Conservation (phyloP, 1,284 basidiomycete genomes). For the Ustilago crameri region DNA sequence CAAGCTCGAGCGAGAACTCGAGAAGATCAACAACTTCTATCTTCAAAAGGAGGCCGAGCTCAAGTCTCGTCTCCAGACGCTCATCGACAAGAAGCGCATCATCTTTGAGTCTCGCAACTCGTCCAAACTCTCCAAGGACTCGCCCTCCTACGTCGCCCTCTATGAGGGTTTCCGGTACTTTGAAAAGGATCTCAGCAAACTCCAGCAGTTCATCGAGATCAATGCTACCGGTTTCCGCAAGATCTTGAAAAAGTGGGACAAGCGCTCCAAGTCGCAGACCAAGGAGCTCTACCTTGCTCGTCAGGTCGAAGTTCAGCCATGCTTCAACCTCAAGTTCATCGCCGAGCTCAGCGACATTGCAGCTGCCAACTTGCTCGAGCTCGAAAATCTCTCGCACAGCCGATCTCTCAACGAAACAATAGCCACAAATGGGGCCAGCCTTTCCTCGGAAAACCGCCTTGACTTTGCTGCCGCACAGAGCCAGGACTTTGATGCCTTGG, state of each 20-base stretch:
- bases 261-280: conserved; percentile 89
- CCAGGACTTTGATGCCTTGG: conserved; percentile 57
- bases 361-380: conserved; percentile 88
- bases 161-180: conserved; percentile 95
- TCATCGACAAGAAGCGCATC: conserved; percentile 90
- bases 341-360: conserved; percentile 95
- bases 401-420: conserved; percentile 33
- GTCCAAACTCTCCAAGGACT: conserved; percentile 59
- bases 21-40: conserved; percentile 99
- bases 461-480: conserved; percentile 64
- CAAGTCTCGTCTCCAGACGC: conserved; percentile 84
- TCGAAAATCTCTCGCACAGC: conserved; percentile 75
- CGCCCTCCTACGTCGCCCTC: conserved; percentile 72
- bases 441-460: conserved; percentile 57
- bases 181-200: conserved; percentile 93
- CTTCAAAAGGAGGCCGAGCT: conserved; percentile 97
- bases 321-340: conserved; percentile 89
- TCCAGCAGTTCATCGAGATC: conserved; percentile 97
- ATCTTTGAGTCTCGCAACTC: conserved; percentile 48
- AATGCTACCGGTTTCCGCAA: conserved; percentile 98
- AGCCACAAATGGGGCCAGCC: conserved; percentile 33
- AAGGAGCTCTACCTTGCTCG: conserved; percentile 96
- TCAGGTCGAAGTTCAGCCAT: conserved; percentile 93
- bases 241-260: conserved; percentile 99
- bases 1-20: conserved; percentile 95